Base-by-base conservation (phyloP, 1,284 basidiomycete genomes). In the Stereum hirsutum region DNA sequence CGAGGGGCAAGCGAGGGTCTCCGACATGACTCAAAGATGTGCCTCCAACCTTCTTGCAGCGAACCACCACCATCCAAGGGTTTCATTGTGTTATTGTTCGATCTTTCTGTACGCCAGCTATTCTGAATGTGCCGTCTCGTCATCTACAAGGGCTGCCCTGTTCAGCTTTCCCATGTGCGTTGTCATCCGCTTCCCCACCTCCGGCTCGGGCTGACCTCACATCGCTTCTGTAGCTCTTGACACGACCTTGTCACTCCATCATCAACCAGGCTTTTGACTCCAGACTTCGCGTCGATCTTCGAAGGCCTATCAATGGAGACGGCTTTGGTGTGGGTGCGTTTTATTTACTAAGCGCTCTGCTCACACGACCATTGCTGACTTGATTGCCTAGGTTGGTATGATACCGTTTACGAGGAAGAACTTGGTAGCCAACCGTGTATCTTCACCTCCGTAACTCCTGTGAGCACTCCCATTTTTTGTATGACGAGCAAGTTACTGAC, bases 201-300 rank as follows among this genome's bases (percentile, higher is more conserved):
- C 14, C 39, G 25, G 23, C 23, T 36, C n/a, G 14, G 23, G 19
- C 38, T 42, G 49, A 39, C 28, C 52, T 36, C 49, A 53, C 44
- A 41, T 47, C 27, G 11, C 28, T 41, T 46, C 37, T 34, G 21
- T 54, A 89, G 78, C 76, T 97, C 25, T 74, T 97, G 51, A 97
- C 89, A 35, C 74, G 88, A 35, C 94, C 94, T 35, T 86, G 87
- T 44, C 94, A 98, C 66, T 93, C 89, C 11, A 97, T 98, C 66
- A 92, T 92, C 59, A 94, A 94, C 60, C 92, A 96, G 59, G 90
- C 93, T 0, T 93, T 92, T 56, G 92, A 95, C 65, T 91, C 89
- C 28, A 76, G 91, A 17, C 69, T 96, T 25, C 78, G 93, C 15
- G 65, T 96, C 47, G 88, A 92, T 53, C 72, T 68, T 50, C 72